These are phyloP conservation scores for Oryza meyeriana DNA, from an alignment of 176 grass and related monocot species.

Conservation along the genomic window DNA sequence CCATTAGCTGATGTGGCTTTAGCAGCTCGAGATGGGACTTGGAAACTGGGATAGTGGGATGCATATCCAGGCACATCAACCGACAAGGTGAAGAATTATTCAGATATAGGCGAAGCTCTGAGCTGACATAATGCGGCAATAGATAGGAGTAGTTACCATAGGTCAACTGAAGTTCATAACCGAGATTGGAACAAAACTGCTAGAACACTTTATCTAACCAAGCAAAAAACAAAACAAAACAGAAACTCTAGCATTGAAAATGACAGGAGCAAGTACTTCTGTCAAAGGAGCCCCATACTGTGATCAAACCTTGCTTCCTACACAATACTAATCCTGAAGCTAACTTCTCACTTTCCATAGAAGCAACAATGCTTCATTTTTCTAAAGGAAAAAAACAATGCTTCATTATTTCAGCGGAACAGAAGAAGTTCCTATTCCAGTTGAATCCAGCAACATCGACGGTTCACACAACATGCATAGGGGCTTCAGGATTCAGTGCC, in stretches of 20 bases:
- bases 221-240: background rate
- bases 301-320: conserved; percentile 18
- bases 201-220: background rate
- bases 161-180: background rate
- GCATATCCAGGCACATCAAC: no score
- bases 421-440: conserved; percentile 3
- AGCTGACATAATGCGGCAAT: background rate
- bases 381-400: no score
- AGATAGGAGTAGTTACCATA: background rate
- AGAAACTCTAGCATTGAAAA: background rate
- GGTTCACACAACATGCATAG: conserved; percentile 7
- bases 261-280: background rate
- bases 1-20: background rate
- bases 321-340: conserved; percentile 15
- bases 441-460: background rate
- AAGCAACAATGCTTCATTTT: conserved; percentile 36
- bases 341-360: conserved; percentile 16
- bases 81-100: background rate
- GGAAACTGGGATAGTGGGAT: background rate
- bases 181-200: background rate
- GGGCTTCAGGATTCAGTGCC: background rate
- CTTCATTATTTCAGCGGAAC: conserved; percentile 37
- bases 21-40: background rate
- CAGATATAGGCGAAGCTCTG: background rate
- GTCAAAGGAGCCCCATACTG: conserved; percentile 17